Evolutionary conservation across 2,329 filamentous ascomycete genomes (phyloP).

Genomic region (Pyrenochaeta sp.): DNA sequence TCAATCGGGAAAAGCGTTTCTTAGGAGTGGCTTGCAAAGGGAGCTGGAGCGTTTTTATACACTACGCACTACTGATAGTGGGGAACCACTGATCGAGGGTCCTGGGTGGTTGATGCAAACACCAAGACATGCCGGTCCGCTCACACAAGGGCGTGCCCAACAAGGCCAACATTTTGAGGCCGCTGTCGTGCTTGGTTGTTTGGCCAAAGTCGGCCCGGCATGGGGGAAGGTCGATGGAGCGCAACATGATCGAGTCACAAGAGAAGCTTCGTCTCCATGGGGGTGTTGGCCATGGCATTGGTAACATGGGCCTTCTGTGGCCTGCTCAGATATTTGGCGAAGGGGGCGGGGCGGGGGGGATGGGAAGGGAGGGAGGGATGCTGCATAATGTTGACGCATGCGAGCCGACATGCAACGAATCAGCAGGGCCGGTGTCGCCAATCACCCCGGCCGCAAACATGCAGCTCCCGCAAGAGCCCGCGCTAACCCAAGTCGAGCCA

Average conservation of each 20-base stretch:
- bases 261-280: conserved; percentile 10
- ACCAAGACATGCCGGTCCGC: not conserved
- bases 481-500: not conserved
- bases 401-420: conserved; percentile 31
- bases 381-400: conserved; percentile 2
- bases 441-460: not conserved
- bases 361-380: not conserved
- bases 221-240: not conserved
- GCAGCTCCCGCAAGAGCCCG: not conserved
- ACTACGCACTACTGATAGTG: not conserved
- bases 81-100: not conserved
- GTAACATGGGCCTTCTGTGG: not conserved
- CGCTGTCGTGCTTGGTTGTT: conserved; percentile 10
- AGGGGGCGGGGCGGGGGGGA: conserved; percentile 13
- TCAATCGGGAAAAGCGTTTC: conserved; percentile 6
- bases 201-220: conserved; percentile 22
- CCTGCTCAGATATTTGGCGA: conserved; percentile 17
- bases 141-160: not conserved
- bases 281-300: conserved; percentile 14
- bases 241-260: conserved; percentile 6
- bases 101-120: not conserved
- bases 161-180: conserved; percentile 17
- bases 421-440: not conserved
- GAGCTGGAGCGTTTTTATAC: conserved; percentile 16
- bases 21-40: conserved; percentile 6